Conservation (phyloP, 78 protist genomes). For the Anaeramoeba flamelloides region DNA sequence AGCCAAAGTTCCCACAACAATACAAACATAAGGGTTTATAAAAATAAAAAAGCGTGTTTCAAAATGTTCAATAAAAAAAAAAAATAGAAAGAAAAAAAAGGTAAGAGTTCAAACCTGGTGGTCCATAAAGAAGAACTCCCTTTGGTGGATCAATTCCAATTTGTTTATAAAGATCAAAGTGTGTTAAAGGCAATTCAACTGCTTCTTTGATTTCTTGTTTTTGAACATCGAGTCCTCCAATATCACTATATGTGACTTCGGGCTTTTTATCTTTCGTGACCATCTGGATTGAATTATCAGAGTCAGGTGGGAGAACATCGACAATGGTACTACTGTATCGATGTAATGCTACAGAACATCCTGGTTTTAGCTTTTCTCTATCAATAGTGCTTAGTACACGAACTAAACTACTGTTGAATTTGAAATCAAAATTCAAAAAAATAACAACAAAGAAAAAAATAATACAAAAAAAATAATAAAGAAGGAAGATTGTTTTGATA, state of each 20-base stretch:
- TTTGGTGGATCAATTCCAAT: slow-evolving; percentile 98
- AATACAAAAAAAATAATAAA: too few species aligned
- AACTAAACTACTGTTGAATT: too few species aligned
- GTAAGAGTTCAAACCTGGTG: slow-evolving; percentile 71
- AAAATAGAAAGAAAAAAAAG: neutral
- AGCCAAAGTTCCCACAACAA: too few species aligned
- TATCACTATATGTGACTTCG: slow-evolving; percentile 26
- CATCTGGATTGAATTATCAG: slow-evolving; percentile 82
- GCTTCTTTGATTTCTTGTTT: slow-evolving; percentile 99
- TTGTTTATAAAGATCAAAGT: slow-evolving; percentile 73
- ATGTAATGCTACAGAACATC: slow-evolving; percentile 87
- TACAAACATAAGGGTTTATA: too few species aligned
- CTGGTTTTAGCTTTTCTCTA: slow-evolving; percentile 95
- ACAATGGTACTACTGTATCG: slow-evolving; percentile 81
- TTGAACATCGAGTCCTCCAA: slow-evolving; percentile 91
- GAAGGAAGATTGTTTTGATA: too few species aligned
- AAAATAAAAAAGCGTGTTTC: neutral
- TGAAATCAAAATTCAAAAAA: too few species aligned
- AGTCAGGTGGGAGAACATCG: slow-evolving; percentile 91
- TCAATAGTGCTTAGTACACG: slow-evolving; percentile 89
- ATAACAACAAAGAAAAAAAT: too few species aligned
- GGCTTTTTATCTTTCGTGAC: slow-evolving; percentile 53
- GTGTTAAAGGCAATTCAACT: slow-evolving; percentile 96
- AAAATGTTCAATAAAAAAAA: too few species aligned
- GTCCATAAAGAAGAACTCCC: slow-evolving; percentile 96